phyloP scores from a whole-genome alignment of 2,329 filamentous ascomycete species.

The Akanthomyces uredinophilus region DNA sequence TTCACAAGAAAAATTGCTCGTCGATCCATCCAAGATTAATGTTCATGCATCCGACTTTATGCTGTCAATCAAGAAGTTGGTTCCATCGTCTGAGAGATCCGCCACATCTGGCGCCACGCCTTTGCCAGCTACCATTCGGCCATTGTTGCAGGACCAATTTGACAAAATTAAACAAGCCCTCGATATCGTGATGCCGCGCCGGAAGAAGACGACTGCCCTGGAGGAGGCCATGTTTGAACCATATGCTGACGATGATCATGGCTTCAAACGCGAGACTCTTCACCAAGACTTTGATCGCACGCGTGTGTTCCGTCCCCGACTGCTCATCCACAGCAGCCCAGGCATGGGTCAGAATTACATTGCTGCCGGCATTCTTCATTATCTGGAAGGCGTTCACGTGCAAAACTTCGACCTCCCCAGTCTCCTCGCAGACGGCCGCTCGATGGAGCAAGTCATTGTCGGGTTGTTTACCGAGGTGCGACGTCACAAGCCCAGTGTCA shows the following conservation, averaged over 20 bases:
- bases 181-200: constrained; percentile 73
- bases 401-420: constrained; percentile 91
- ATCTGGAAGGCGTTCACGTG: constrained; percentile 90
- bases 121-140: constrained; percentile 73
- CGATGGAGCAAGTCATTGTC: constrained; percentile 82
- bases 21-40: constrained; percentile 77
- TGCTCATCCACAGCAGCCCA: constrained; percentile 73
- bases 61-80: constrained; percentile 92
- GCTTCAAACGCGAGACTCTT: constrained; percentile 76
- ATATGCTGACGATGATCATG: constrained; percentile 73
- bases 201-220: constrained; percentile 80
- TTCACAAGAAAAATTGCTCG: constrained; percentile 82
- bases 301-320: constrained; percentile 79
- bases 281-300: constrained; percentile 77
- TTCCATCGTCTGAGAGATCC: constrained; percentile 89
- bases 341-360: constrained; percentile 96
- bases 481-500: constrained; percentile 90
- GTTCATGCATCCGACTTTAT: constrained; percentile 94
- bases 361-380: constrained; percentile 76
- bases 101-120: constrained; percentile 79
- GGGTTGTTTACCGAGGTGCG: constrained; percentile 89
- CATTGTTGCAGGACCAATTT: constrained; percentile 71
- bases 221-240: constrained; percentile 92
- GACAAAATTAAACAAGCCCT: constrained; percentile 62
- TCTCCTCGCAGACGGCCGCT: constrained; percentile 75